These are phyloP conservation scores for Plasmodium fragile DNA, from an alignment of 169 alveolate genomes.

Conservation along the genomic window DNA sequence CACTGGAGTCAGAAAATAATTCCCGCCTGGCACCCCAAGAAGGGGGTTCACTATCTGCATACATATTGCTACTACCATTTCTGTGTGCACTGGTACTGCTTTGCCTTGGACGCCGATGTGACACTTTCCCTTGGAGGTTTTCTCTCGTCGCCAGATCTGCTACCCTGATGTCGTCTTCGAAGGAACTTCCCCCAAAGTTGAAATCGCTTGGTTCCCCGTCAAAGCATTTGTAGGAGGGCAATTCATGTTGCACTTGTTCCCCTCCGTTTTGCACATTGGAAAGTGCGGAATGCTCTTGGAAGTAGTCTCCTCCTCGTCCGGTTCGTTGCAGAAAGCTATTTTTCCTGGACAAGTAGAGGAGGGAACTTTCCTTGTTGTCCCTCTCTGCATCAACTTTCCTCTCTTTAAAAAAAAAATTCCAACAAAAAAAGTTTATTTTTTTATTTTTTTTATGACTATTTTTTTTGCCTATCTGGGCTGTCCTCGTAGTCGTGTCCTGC, in stretches of 20 bases:
- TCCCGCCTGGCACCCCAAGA: not conserved
- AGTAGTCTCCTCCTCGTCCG: not conserved
- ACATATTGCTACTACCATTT: not conserved
- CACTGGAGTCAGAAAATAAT: not conserved
- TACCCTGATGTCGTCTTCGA: not conserved
- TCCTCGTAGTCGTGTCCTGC: not conserved
- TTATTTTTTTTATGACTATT: not conserved
- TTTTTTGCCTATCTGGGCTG: not conserved
- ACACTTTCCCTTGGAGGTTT: not conserved
- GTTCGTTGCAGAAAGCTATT: not conserved
- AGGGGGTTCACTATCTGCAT: not conserved
- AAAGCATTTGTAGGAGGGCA: not conserved
- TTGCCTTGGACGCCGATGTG: not conserved
- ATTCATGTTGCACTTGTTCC: not conserved
- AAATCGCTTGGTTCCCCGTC: not conserved
- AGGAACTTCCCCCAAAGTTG: slow-evolving; percentile 11
- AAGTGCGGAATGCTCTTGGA: not conserved
- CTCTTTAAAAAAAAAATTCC: not conserved
- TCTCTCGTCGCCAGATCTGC: not conserved
- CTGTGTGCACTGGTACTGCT: slow-evolving; percentile 1
- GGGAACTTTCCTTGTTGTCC: not conserved
- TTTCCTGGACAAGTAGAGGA: not conserved
- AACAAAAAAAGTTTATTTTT: not conserved
- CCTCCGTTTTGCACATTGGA: slow-evolving; percentile 2
- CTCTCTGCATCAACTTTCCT: not conserved